These are phyloP conservation scores for Brassica carinata DNA, from an alignment of 345 rosid genomes.

Conservation along the genomic window DNA sequence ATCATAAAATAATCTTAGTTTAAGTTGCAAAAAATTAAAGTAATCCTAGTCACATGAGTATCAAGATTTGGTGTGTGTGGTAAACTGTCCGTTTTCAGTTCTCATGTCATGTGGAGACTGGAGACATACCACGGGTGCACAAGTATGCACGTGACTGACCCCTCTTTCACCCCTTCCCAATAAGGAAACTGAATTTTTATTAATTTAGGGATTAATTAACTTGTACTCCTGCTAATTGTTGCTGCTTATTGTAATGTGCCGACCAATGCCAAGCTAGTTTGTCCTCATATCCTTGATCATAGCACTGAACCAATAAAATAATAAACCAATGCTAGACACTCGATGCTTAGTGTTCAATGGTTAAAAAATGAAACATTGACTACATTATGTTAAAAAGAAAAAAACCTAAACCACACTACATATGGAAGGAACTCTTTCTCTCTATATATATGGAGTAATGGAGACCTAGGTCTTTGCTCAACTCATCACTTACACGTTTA, in stretches of 20 bases:
- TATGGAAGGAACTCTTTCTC: background rate
- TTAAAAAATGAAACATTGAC: background rate
- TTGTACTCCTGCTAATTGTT: background rate
- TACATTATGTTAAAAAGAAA: background rate
- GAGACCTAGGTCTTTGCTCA: background rate
- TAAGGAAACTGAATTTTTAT: background rate
- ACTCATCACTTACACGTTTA: background rate
- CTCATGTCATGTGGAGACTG: constrained; percentile 17
- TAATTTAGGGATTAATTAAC: background rate
- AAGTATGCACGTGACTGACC: constrained; percentile 18
- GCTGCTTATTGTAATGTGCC: background rate
- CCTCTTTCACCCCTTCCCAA: background rate
- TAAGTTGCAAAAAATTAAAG: background rate
- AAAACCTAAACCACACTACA: background rate
- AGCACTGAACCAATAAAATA: background rate
- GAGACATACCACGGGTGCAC: background rate
- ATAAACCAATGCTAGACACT: background rate
- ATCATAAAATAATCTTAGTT: no score
- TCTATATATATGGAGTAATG: background rate
- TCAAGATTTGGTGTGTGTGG: constrained; percentile 6
- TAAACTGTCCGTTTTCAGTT: constrained; percentile 15
- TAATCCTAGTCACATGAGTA: constrained; percentile 18
- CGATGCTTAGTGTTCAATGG: background rate
- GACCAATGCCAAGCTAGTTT: background rate
- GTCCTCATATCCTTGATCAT: background rate